Evolutionary conservation across 495 filamentous ascomycete species (phyloP), one percentile per base, ranked within the genome.

Genomic region (Bathelium albidoporum): DNA sequence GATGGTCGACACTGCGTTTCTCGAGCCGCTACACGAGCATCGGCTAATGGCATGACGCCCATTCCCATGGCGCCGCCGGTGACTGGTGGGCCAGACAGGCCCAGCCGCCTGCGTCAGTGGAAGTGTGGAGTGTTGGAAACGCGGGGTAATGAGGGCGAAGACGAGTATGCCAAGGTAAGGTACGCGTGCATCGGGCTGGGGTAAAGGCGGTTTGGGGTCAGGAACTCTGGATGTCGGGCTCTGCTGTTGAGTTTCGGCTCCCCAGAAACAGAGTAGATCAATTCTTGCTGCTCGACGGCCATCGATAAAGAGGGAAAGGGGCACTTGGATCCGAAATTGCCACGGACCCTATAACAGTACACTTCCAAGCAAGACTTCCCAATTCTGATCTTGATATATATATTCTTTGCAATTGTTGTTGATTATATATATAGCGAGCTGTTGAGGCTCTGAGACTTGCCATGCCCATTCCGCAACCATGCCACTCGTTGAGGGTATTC

Each of bases 21-120:
- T n/a, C 4, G 43, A 18, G 20, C 10, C n/a, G 9, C 5, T 9
- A 55, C 7, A 55, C 49, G 22, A 29, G 49, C 22, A 5, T 9
- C 24, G 24, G 49, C 49, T 10, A 24, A 24, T 55, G 22, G 49
- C 49, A 55, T 55, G 49, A 55, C 20, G 49, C 43, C 20, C 20
- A 55, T 29, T 26, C 20, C 16, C 2, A 26, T 2, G 20, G 44
- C 5, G 10, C 16, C 22, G 9, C 24, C 44, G 14, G 44, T 22
- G 14, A 49, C 14, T 20, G 12, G 44, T 49, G 11, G 49, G 22
- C 20, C 4, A 55, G 11, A 22, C 5, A 49, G 20, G 20, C 20
- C 18, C 49, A 55, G 49, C 49, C 49, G 49, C 49, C 4, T 55
- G 49, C 49, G 49, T 55, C 49, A 55, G 22, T 55, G 36, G 18